Base-by-base conservation (phyloP, 495 filamentous ascomycete species). In the Cercophora newfieldiana region DNA sequence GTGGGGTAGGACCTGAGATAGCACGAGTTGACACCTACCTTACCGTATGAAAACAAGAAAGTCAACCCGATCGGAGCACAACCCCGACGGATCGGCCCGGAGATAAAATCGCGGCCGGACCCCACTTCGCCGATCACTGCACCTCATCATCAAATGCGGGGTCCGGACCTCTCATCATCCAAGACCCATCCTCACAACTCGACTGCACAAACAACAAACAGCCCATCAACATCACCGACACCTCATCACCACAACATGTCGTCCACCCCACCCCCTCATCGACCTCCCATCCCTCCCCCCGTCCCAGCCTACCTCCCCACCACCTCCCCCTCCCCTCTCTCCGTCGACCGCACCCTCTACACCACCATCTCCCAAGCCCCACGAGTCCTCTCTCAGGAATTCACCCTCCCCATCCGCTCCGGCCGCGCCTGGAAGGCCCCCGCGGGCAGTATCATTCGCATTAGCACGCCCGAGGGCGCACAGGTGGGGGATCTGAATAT, bases 401-500 rank as follows among this genome's bases (percentile, higher is more conserved):
- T 86, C 61, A 75, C 76, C 16, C 66, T 86, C 24, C 82, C 82
- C 0, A 84, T 86, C 64, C 71, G 87, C 47, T 88, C 86, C 1
- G 88, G 87, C 3, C 81, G 83, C 51, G 88, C 88, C 0, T 91
- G 88, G 87, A 78, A 83, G 21, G 87, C 87, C 0, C 81, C 82
- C 26, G 80, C 84, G 10, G 89, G 87, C 16, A 82, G 85, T 53
- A 81, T 94, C 65, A 85, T 91, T 61, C 86, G 88, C 3, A 81
- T 94, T 59, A 89, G 87, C 21, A 93, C 90, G 0, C 89, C 90
- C 0, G 78, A 89, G 51, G 91, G 91, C 0, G 88, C 91, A 0
- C 90, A 93, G 71, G 90, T 92, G 0, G 91, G 90, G 30, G 91
- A 95, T 69, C 80, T 95, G 25, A 95, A 95, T 72, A 85, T 94